A percentile compares a stretch with the other conserved stretches of the same genome.
These are phyloP conservation scores for Syncephalastrum monosporum DNA, from an alignment of 371 early-diverging fungal genomes.

Conservation along the genomic window DNA sequence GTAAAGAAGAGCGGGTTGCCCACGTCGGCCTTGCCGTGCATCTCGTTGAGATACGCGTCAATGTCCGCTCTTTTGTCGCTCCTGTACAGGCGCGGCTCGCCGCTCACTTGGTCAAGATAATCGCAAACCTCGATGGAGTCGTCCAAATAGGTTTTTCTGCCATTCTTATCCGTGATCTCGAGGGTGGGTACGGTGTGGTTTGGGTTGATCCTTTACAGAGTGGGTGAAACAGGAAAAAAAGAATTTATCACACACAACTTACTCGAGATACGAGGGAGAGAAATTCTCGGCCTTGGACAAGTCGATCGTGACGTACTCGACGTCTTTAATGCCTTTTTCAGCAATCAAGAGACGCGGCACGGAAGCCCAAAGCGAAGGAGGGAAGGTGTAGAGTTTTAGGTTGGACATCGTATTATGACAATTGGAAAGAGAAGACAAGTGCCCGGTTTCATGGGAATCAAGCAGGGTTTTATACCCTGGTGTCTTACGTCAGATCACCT, in stretches of 20 bases:
- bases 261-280: constrained; percentile 28
- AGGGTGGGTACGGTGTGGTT: constrained; percentile 36
- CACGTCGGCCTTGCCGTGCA: constrained; percentile 31
- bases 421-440: too few relatives aligned
- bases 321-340: constrained; percentile 21
- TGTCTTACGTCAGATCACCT: too few relatives aligned
- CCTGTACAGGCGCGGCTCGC: constrained; percentile 10
- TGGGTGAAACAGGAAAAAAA: not conserved
- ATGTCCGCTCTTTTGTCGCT: constrained; percentile 14
- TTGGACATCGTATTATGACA: too few relatives aligned
- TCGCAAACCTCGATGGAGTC: constrained; percentile 25
- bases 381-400: constrained; percentile 28
- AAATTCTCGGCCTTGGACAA: constrained; percentile 39
- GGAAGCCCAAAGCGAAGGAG: constrained; percentile 34
- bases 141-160: constrained; percentile 8
- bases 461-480: too few relatives aligned
- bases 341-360: constrained; percentile 30
- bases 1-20: constrained; percentile 38
- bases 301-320: constrained; percentile 29
- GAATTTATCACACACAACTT: not conserved
- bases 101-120: constrained; percentile 21
- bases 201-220: constrained; percentile 19
- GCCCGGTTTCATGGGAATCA: too few relatives aligned
- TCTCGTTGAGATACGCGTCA: constrained; percentile 22
- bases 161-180: constrained; percentile 19